These are phyloP conservation scores for Populus nigra DNA, from an alignment of 345 rosid species.

Conservation along the genomic window DNA sequence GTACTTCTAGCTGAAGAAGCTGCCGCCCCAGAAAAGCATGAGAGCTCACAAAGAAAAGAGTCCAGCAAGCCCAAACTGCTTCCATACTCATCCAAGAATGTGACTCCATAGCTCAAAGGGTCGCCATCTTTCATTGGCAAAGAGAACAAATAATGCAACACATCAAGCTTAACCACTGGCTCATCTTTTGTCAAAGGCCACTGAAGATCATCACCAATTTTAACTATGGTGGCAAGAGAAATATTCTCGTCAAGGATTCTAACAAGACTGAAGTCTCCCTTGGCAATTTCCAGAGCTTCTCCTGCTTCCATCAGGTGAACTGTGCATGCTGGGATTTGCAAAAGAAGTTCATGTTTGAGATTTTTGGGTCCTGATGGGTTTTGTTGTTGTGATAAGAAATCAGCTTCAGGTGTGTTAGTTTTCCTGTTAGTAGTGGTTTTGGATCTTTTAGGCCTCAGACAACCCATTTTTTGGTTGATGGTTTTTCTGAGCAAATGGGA, in stretches of 20 bases:
- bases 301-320: conserved; percentile 74
- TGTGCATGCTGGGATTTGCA: conserved; percentile 63
- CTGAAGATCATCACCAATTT: conserved; percentile 67
- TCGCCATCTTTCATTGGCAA: conserved; percentile 73
- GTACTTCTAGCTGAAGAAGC: conserved; percentile 23
- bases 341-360: conserved; percentile 44
- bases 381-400: conserved; percentile 12
- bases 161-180: conserved; percentile 77
- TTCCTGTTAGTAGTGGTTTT: conserved; percentile 21
- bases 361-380: conserved; percentile 29
- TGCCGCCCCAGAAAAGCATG: conserved; percentile 56
- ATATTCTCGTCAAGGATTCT: conserved; percentile 49
- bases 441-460: conserved; percentile 39
- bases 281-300: conserved; percentile 70
- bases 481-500: neutral
- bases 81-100: conserved; percentile 42
- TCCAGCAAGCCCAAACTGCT: conserved; percentile 47
- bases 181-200: conserved; percentile 94
- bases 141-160: conserved; percentile 69
- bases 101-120: conserved; percentile 77
- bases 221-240: conserved; percentile 60
- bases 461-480: conserved; percentile 38
- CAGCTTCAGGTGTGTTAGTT: conserved; percentile 1
- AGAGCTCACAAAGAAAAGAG: conserved; percentile 55
- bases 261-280: conserved; percentile 60